phyloP scores from a whole-genome alignment of 2,329 filamentous ascomycete genomes.

The Cercospora brassicicola region DNA sequence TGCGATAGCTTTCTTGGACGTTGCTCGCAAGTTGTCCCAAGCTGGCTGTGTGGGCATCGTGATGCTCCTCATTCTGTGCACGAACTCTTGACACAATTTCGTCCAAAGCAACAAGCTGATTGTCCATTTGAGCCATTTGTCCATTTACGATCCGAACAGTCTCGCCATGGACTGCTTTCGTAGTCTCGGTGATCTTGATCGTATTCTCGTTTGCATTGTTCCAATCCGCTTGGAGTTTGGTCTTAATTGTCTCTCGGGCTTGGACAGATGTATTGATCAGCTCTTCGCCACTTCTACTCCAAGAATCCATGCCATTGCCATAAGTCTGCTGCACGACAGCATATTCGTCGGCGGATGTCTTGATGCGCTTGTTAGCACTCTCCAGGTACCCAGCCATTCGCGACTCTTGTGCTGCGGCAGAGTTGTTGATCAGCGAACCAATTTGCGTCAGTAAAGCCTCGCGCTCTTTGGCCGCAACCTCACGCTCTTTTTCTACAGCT shows the following conservation, averaged over 20 bases:
- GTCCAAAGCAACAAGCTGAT: conserved; percentile 86
- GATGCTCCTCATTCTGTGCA: conserved; percentile 75
- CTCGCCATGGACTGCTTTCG: conserved; percentile 84
- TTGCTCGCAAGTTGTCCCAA: conserved; percentile 65
- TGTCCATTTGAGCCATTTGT: conserved; percentile 81
- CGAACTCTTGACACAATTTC: conserved; percentile 83
- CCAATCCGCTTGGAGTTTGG: conserved; percentile 83
- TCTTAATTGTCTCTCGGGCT: conserved; percentile 76
- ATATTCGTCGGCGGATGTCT: conserved; percentile 55
- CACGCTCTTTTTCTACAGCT: conserved; percentile 73
- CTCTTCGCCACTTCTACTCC: conserved; percentile 67
- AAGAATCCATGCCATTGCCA: conserved; percentile 69
- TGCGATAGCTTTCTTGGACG: conserved; percentile 71
- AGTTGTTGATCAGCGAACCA: conserved; percentile 70
- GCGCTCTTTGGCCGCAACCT: conserved; percentile 70
- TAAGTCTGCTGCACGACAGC: conserved; percentile 61
- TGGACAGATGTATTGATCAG: conserved; percentile 70
- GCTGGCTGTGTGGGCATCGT: conserved; percentile 66
- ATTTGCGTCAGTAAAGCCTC: conserved; percentile 75
- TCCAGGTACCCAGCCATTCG: conserved; percentile 67
- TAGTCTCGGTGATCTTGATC: conserved; percentile 77
- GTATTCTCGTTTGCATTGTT: conserved; percentile 75
- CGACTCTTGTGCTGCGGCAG: conserved; percentile 70
- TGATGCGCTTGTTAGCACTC: conserved; percentile 58
- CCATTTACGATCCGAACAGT: conserved; percentile 86